These are phyloP conservation scores for Sporothrix globosa DNA, from an alignment of 2,329 filamentous ascomycete species.

Conservation along the genomic window DNA sequence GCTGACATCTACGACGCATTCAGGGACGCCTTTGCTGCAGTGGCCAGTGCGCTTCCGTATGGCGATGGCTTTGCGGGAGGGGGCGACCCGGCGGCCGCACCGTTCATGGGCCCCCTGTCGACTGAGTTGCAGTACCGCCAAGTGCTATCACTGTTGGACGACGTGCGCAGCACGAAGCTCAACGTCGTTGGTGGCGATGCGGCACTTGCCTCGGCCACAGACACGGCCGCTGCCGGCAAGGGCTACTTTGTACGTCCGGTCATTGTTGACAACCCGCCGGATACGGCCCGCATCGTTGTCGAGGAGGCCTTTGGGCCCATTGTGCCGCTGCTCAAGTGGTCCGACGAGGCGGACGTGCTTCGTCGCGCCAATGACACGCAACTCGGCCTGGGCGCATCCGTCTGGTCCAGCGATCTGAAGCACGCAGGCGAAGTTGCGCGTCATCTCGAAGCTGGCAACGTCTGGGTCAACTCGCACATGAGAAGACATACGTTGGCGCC, in stretches of 20 bases:
- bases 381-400: constrained; percentile 56
- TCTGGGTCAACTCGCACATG: constrained; percentile 56
- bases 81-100: constrained; percentile 41
- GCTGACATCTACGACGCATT: constrained; percentile 54
- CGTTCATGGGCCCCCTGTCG: constrained; percentile 57
- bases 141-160: constrained; percentile 55
- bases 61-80: constrained; percentile 46
- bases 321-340: constrained; percentile 50
- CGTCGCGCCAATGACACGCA: constrained; percentile 52
- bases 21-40: constrained; percentile 50
- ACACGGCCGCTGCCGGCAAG: constrained; percentile 37
- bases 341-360: constrained; percentile 51
- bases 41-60: constrained; percentile 47
- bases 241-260: constrained; percentile 62
- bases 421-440: constrained; percentile 52
- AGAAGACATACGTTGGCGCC: constrained; percentile 45
- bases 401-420: constrained; percentile 54
- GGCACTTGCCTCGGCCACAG: constrained; percentile 36
- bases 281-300: constrained; percentile 56
- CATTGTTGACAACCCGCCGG: constrained; percentile 63
- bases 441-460: constrained; percentile 55
- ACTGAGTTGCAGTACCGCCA: constrained; percentile 63
- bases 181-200: constrained; percentile 38
- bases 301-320: constrained; percentile 55
- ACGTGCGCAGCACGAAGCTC: constrained; percentile 53